Conservation (phyloP, 805 yeast genomes). For the Kluyveromyces dobzhanskii region DNA sequence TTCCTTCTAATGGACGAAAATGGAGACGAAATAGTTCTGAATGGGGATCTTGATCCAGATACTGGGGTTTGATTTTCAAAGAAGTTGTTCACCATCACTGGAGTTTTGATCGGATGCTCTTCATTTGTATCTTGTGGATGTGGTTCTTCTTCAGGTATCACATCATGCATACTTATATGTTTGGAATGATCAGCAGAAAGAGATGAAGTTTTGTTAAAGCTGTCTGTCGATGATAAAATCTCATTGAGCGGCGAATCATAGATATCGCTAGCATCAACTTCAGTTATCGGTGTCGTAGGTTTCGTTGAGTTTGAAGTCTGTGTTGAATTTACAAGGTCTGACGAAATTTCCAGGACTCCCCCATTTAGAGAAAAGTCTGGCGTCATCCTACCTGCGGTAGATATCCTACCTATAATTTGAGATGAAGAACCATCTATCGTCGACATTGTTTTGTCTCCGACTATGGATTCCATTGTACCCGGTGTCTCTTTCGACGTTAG, state of each 20-base stretch:
- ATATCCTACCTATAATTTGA: constrained; percentile 5
- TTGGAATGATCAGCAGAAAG: neutral
- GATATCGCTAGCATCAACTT: constrained; percentile 6
- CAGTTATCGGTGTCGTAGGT: constrained; percentile 6
- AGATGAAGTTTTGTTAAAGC: constrained; percentile 4
- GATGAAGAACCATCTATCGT: constrained; percentile 20
- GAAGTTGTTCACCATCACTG: constrained; percentile 1
- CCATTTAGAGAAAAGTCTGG: constrained; percentile 5
- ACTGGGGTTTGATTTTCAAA: constrained; percentile 1
- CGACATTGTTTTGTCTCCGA: constrained; percentile 21
- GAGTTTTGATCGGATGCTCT: neutral
- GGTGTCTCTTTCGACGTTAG: constrained; percentile 6
- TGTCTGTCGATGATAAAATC: constrained; percentile 8
- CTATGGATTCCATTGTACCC: constrained; percentile 11
- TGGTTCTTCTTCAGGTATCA: constrained; percentile 1
- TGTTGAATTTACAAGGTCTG: constrained; percentile 4
- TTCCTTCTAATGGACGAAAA: constrained; percentile 5
- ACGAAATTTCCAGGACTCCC: constrained; percentile 3
- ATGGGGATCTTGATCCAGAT: constrained; percentile 7
- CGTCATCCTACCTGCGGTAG: constrained; percentile 5
- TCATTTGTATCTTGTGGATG: neutral
- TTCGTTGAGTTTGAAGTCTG: constrained; percentile 5
- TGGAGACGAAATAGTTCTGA: constrained; percentile 6
- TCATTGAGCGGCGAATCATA: constrained; percentile 11
- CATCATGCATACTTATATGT: constrained; percentile 1